Evolutionary conservation across 345 rosid species (phyloP).

Genomic region (Euphorbia tirucalli): DNA sequence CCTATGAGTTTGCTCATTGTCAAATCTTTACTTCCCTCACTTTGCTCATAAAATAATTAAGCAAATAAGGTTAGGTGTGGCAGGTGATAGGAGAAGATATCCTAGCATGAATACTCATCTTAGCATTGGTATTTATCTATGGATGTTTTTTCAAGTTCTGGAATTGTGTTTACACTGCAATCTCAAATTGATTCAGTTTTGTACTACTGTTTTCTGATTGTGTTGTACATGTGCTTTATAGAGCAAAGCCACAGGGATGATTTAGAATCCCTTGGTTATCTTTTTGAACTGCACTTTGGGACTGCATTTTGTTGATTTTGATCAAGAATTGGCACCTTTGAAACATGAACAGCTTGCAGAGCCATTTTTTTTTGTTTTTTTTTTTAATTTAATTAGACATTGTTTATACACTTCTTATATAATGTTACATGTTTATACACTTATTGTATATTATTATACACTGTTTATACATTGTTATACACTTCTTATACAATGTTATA

Average conservation of each 20-base stretch:
- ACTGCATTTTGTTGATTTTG: no score
- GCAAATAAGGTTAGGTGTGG: neutral
- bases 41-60: neutral
- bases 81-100: slow-evolving; percentile 24
- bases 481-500: no score
- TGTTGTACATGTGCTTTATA: slow-evolving; percentile 14
- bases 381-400: no score
- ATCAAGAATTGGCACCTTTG: no score
- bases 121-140: slow-evolving; percentile 80
- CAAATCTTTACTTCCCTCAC: neutral
- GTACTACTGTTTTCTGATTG: slow-evolving; percentile 6
- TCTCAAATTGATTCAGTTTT: neutral
- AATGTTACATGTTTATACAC: no score
- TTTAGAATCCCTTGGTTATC: slow-evolving; percentile 91
- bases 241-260: slow-evolving; percentile 99
- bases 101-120: slow-evolving; percentile 98
- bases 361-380: no score
- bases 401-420: no score
- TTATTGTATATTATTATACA: no score
- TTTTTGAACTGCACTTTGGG: no score
- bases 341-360: no score
- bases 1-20: neutral
- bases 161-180: neutral
- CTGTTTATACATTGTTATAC: no score
- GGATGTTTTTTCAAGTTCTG: neutral